Conservation (phyloP, 768 basidiomycete species). For the Boletus reticuloceps region DNA sequence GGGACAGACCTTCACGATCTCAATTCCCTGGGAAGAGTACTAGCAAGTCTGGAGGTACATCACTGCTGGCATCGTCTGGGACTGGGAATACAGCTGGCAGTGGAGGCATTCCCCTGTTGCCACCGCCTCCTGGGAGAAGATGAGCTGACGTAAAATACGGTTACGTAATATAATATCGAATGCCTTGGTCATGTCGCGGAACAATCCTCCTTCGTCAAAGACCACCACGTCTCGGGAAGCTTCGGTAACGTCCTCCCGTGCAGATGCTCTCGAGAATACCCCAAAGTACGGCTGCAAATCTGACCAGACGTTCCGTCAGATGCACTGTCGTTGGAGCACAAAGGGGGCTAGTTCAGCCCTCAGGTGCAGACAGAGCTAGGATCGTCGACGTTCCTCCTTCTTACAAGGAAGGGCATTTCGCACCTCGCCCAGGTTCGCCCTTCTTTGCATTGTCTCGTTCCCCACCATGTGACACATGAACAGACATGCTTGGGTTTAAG, state of each 20-base stretch:
- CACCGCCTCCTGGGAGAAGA: slow-evolving; percentile 73
- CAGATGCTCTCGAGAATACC: slow-evolving; percentile 61
- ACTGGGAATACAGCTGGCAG: slow-evolving; percentile 24
- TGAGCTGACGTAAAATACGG: slow-evolving; percentile 24
- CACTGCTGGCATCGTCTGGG: slow-evolving; percentile 38
- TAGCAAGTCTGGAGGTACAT: slow-evolving; percentile 35
- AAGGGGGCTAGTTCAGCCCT: slow-evolving; percentile 76
- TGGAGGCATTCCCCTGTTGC: slow-evolving; percentile 64
- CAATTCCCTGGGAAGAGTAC: slow-evolving; percentile 75
- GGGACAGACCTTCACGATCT: slow-evolving; percentile 91
- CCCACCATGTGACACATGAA: neutral
- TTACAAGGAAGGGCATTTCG: slow-evolving; percentile 65
- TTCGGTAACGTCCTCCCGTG: neutral
- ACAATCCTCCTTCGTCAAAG: slow-evolving; percentile 1
- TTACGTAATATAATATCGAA: slow-evolving; percentile 19
- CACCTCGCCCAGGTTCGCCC: slow-evolving; percentile 63
- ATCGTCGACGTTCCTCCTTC: slow-evolving; percentile 78
- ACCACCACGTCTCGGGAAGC: slow-evolving; percentile 10
- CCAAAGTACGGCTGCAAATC: slow-evolving; percentile 31
- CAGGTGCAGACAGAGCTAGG: slow-evolving; percentile 77
- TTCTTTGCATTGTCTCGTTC: neutral
- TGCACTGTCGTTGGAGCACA: slow-evolving; percentile 29
- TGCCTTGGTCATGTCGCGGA: slow-evolving; percentile 1
- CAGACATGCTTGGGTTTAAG: slow-evolving; percentile 91
- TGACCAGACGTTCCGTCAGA: slow-evolving; percentile 25